Evolutionary conservation across 768 basidiomycete species (phyloP).

Genomic region (Tylopilus sp.): DNA sequence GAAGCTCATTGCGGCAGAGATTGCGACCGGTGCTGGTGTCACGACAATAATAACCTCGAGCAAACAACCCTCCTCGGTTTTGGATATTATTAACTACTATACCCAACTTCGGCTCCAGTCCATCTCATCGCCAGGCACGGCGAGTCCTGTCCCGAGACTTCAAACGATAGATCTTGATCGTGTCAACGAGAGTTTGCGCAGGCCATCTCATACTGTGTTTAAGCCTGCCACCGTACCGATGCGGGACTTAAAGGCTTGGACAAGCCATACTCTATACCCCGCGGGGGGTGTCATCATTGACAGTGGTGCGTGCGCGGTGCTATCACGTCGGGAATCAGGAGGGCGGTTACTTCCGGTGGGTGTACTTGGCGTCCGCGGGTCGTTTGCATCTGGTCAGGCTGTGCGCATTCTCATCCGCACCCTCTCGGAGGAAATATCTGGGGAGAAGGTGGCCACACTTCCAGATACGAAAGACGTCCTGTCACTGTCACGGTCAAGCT

Average conservation of each 20-base stretch:
- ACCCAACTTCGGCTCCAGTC: constrained; percentile 38
- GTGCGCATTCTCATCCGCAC: constrained; percentile 73
- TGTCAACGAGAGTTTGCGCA: constrained; percentile 24
- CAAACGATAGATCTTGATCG: constrained; percentile 24
- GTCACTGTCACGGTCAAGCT: constrained; percentile 36
- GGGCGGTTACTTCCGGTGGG: constrained; percentile 91
- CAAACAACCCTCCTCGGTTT: constrained; percentile 69
- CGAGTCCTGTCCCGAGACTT: constrained; percentile 26
- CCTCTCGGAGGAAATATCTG: constrained; percentile 20
- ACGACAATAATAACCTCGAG: constrained; percentile 89
- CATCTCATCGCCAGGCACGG: constrained; percentile 32
- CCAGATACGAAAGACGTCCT: constrained; percentile 15
- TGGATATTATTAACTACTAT: constrained; percentile 81
- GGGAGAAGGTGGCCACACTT: constrained; percentile 28
- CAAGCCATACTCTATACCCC: constrained; percentile 89
- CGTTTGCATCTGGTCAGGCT: constrained; percentile 93
- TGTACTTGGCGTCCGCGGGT: constrained; percentile 80
- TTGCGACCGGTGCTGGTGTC: constrained; percentile 93
- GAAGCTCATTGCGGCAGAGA: constrained; percentile 96
- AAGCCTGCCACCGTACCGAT: constrained; percentile 66
- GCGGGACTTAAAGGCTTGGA: constrained; percentile 92
- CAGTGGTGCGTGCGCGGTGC: constrained; percentile 80
- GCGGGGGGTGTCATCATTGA: constrained; percentile 89
- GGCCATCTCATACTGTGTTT: constrained; percentile 90
- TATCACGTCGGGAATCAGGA: constrained; percentile 82